These are phyloP conservation scores for Aegilops bicornis DNA, from an alignment of 176 grass and related monocot genomes.

Conservation along the genomic window DNA sequence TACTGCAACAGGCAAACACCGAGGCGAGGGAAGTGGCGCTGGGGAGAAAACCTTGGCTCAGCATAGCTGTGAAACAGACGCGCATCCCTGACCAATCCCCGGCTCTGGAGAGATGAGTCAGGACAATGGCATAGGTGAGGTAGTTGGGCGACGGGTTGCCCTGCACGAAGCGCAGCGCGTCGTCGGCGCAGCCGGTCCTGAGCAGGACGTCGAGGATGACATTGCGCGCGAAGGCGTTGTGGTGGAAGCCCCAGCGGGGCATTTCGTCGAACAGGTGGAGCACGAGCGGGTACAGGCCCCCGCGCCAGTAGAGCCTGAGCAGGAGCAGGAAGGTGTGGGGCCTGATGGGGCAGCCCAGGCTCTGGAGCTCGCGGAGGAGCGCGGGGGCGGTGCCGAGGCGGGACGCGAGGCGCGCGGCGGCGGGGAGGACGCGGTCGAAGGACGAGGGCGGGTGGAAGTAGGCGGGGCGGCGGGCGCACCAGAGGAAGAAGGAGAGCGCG, in stretches of 20 bases:
- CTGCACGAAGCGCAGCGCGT: constrained; percentile 31
- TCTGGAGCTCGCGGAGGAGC: constrained; percentile 49
- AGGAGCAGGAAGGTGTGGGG: constrained; percentile 74
- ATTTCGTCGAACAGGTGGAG: constrained; percentile 82
- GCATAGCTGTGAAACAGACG: constrained; percentile 48
- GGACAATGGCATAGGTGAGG: constrained; percentile 66
- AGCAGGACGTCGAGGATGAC: constrained; percentile 73
- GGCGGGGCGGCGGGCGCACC: constrained; percentile 67
- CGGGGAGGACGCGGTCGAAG: constrained; percentile 70
- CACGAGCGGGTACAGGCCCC: constrained; percentile 51
- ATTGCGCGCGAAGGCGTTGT: constrained; percentile 70
- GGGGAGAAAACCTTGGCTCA: constrained; percentile 53
- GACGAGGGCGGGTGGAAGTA: constrained; percentile 73
- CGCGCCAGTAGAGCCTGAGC: constrained; percentile 77
- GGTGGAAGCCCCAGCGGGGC: constrained; percentile 51
- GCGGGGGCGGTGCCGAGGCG: constrained; percentile 43
- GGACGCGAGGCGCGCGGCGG: constrained; percentile 56
- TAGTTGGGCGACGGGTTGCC: constrained; percentile 59
- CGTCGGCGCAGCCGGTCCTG: constrained; percentile 42
- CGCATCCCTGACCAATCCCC: constrained; percentile 48
- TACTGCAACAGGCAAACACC: constrained; percentile 68
- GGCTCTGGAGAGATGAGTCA: constrained; percentile 64
- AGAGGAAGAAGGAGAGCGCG: constrained; percentile 78
- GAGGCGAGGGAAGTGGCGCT: constrained; percentile 32
- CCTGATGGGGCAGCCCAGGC: constrained; percentile 58